These are phyloP conservation scores for Saxophila tyrrhenica DNA, from an alignment of 495 filamentous ascomycete genomes.

Conservation along the genomic window DNA sequence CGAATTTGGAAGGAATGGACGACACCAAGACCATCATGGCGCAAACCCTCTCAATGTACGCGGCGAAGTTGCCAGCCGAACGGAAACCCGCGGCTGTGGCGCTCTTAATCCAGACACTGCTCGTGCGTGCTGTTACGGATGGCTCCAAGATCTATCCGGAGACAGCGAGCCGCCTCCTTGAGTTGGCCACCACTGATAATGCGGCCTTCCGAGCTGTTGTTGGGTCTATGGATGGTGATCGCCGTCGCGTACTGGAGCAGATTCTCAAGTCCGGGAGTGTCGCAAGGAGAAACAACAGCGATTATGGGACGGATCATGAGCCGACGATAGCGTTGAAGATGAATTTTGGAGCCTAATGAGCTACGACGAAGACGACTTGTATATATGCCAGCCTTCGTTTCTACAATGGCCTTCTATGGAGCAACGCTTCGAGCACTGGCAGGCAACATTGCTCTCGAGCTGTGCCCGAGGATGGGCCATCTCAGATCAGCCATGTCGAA, in stretches of 20 bases:
- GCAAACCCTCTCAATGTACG: slow-evolving; percentile 62
- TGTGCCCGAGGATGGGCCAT: no score
- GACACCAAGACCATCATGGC: slow-evolving; percentile 55
- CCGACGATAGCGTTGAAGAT: slow-evolving; percentile 92
- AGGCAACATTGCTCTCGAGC: no score
- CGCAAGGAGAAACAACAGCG: slow-evolving; percentile 36
- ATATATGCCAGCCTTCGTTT: no score
- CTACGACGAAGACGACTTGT: not conserved
- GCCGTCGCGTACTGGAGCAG: slow-evolving; percentile 69
- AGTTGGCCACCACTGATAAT: slow-evolving; percentile 68
- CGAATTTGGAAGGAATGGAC: slow-evolving; percentile 58
- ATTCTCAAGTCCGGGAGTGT: slow-evolving; percentile 40
- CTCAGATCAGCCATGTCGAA: no score
- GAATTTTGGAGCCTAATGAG: slow-evolving; percentile 49
- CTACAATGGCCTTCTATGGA: no score
- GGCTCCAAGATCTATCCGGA: slow-evolving; percentile 46
- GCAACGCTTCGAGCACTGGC: no score
- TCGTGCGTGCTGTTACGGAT: slow-evolving; percentile 52
- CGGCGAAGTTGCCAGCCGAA: slow-evolving; percentile 38
- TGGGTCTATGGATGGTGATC: slow-evolving; percentile 58
- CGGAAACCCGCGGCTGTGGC: slow-evolving; percentile 54
- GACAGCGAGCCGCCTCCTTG: slow-evolving; percentile 63
- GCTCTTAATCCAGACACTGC: slow-evolving; percentile 66
- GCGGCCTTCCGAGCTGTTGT: slow-evolving; percentile 65
- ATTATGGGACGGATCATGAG: slow-evolving; percentile 39